Conservation (phyloP, 1,284 basidiomycete species). For the Pulveroboletus ridleyi region DNA sequence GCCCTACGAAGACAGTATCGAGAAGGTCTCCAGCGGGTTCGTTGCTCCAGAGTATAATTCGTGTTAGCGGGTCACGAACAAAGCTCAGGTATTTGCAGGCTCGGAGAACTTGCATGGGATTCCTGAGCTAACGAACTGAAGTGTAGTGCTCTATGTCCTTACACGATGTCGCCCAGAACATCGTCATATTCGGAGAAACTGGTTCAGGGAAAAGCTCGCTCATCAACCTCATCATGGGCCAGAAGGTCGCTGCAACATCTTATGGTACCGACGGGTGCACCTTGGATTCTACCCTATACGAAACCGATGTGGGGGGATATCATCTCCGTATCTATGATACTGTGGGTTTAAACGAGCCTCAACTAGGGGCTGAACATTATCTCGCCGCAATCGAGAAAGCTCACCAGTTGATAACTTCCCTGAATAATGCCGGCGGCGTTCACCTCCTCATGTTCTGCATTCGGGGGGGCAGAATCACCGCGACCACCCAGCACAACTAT, state of each 20-base stretch:
- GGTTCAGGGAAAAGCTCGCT: conserved; percentile 42
- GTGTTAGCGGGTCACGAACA: conserved; percentile 6
- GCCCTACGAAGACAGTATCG: neutral
- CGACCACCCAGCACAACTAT: conserved; percentile 40
- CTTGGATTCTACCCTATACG: conserved; percentile 34
- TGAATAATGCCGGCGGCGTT: conserved; percentile 35
- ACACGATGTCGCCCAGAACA: conserved; percentile 25
- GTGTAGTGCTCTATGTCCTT: conserved; percentile 25
- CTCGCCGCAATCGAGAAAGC: conserved; percentile 40
- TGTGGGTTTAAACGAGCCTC: conserved; percentile 39
- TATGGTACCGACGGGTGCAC: conserved; percentile 38
- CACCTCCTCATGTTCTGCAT: conserved; percentile 40
- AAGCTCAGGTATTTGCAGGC: conserved; percentile 24
- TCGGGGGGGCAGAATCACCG: conserved; percentile 40
- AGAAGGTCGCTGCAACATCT: conserved; percentile 33
- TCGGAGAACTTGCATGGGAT: neutral
- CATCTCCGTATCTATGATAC: conserved; percentile 36
- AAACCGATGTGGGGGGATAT: conserved; percentile 22
- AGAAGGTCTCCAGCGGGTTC: conserved; percentile 7
- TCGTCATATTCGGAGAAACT: conserved; percentile 39
- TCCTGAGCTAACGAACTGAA: conserved; percentile 14
- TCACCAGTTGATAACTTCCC: conserved; percentile 25
- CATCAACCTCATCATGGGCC: conserved; percentile 37
- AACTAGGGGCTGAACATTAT: conserved; percentile 34
- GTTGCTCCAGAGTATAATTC: conserved; percentile 7